Evolutionary conservation across 208 protist genomes (phyloP), one percentile per base, ranked within the genome.

Genomic region (Porcisia deanei): DNA sequence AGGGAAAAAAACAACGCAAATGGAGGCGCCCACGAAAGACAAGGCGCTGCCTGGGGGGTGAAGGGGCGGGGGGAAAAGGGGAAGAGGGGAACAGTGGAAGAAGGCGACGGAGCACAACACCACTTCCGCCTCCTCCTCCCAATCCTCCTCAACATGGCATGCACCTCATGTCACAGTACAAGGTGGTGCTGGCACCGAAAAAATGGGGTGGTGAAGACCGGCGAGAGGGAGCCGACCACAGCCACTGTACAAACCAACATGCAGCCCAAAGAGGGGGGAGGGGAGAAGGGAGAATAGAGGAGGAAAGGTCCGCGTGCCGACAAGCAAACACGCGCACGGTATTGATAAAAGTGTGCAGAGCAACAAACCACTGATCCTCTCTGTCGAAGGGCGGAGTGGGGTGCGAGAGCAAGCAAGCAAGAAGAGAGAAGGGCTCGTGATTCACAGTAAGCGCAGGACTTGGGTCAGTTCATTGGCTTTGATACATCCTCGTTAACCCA

Each of bases 401-500:
- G 41, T 47, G 16, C 10, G 47, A 18, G 37, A 54, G 3, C 34
- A 30, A 30, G 30, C 30, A 30, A 30, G 30, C 0, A 30, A 9
- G 7, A 0, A 39, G 43, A 37, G 66, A 43, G n/a, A 71, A 2
- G 16, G 16, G 25, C 41, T 34, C 18, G 22, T 25, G 39, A 57
- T 37, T 6, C n/a, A 14, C 5, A 41, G 47, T 6, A 71, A 25
- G 16, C 20, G 18, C 25, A 47, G n/a, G 45, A 34, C 39, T 65
- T 3, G 20, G 12, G 25, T 74, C 67, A 71, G 0, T 71, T 59
- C 41, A 39, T 14, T 41, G 47, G 43, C 64, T 76, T 81, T 53
- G 64, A 73, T 30, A 45, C 55, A 8, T 76, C 71, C 3, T 16
- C 64, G 45, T 22, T 52, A 37, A 57, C 20, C 76, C 61, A 80